These are phyloP conservation scores for Crithidia expoeki DNA, from an alignment of 208 protist genomes.

Conservation along the genomic window DNA sequence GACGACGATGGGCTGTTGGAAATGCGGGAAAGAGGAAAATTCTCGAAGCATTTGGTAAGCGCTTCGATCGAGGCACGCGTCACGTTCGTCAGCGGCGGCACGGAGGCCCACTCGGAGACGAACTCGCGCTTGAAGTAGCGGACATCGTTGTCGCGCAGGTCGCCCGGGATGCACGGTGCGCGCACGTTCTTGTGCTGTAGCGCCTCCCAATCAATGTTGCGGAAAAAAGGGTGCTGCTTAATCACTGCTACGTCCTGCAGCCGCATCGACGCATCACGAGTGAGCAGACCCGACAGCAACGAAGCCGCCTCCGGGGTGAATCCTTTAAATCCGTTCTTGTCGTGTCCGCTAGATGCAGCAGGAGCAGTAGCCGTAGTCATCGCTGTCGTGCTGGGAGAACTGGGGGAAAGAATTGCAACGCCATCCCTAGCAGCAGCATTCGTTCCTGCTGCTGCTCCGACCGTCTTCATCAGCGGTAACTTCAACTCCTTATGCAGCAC, in stretches of 20 bases:
- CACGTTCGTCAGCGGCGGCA: constrained; percentile 44
- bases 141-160: constrained; percentile 57
- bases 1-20: neutral
- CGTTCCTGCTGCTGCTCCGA: neutral
- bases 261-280: constrained; percentile 48
- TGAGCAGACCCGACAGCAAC: constrained; percentile 65
- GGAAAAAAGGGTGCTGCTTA: constrained; percentile 77
- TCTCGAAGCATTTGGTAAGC: constrained; percentile 65
- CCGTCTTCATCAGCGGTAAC: constrained; percentile 31
- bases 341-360: too few relatives aligned
- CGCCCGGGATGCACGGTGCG: constrained; percentile 44
- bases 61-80: constrained; percentile 61
- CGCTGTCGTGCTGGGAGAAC: neutral
- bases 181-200: constrained; percentile 47
- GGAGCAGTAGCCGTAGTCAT: neutral
- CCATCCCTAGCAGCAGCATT: neutral
- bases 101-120: constrained; percentile 78
- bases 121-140: constrained; percentile 81
- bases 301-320: constrained; percentile 66
- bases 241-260: constrained; percentile 48
- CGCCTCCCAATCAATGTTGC: constrained; percentile 67
- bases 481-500: constrained; percentile 61
- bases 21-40: constrained; percentile 50
- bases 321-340: constrained; percentile 18
- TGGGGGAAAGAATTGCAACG: neutral